Percentiles rank a stretch among this genome's conserved stretches.
Evolutionary conservation across 345 rosid genomes (phyloP).

Genomic region (Citrus unshiu): DNA sequence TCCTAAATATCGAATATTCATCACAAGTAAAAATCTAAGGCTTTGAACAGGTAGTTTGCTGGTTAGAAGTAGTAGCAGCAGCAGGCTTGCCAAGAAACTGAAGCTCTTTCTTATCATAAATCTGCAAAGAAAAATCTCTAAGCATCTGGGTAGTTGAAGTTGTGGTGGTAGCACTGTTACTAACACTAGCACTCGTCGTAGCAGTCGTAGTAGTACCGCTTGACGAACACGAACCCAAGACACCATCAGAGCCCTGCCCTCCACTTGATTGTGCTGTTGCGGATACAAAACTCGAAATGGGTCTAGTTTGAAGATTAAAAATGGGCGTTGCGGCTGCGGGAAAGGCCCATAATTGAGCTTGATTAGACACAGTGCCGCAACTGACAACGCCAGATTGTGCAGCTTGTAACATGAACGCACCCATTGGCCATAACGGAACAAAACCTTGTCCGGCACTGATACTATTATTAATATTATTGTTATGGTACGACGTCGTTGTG

Average conservation of each 20-base stretch:
- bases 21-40: neutral
- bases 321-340: constrained; percentile 45
- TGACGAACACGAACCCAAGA: constrained; percentile 25
- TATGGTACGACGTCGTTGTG: neutral
- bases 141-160: constrained; percentile 28
- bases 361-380: constrained; percentile 29
- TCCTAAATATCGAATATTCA: neutral
- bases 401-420: constrained; percentile 22
- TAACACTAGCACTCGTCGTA: neutral
- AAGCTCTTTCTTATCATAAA: constrained; percentile 64
- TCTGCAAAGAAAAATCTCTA: constrained; percentile 62
- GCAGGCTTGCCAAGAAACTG: constrained; percentile 47
- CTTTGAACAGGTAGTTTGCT: constrained; percentile 30
- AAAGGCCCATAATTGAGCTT: constrained; percentile 50
- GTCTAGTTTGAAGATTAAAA: constrained; percentile 33
- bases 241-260: constrained; percentile 3
- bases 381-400: constrained; percentile 14
- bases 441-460: constrained; percentile 26
- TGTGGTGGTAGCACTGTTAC: neutral
- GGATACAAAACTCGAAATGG: constrained; percentile 41
- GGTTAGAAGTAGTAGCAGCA: constrained; percentile 21
- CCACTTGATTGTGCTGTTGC: constrained; percentile 21
- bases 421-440: constrained; percentile 58
- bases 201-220: neutral
- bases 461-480: neutral